Percentiles rank a stretch among this genome's conserved stretches.
Evolutionary conservation across 2,329 filamentous ascomycete species (phyloP).

Genomic region (Metarhizium sp.): DNA sequence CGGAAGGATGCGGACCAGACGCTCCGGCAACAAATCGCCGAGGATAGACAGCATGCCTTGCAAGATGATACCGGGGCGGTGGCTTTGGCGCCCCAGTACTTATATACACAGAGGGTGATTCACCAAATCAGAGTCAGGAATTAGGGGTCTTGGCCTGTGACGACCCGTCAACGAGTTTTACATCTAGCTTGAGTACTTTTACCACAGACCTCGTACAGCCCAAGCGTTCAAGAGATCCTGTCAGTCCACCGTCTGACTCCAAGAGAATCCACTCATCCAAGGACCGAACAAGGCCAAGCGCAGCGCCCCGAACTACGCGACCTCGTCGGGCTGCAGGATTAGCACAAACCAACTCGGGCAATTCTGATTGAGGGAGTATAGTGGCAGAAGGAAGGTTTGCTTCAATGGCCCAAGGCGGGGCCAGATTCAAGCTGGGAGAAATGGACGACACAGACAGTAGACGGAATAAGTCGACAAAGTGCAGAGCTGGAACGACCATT

Average conservation of each 20-base stretch:
- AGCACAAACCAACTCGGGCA: no score
- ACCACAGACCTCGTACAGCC: not conserved
- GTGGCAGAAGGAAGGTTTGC: not conserved
- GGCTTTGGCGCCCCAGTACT: not conserved
- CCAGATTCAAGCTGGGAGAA: no score
- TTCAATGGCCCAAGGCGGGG: not conserved
- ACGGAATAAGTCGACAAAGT: no score
- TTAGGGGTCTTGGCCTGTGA: not conserved
- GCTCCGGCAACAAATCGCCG: not conserved
- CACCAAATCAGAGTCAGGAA: not conserved
- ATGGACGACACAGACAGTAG: no score
- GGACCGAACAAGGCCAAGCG: not conserved
- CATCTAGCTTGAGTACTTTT: not conserved
- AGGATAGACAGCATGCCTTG: not conserved
- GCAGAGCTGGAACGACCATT: no score
- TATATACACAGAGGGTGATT: not conserved
- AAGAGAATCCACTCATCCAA: not conserved
- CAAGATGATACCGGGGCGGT: not conserved
- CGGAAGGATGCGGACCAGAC: not conserved
- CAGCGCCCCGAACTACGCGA: no score
- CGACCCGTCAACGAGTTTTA: not conserved
- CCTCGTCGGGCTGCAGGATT: no score
- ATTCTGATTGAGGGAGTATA: not conserved
- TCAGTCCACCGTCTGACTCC: not conserved
- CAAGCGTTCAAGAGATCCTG: not conserved